These are phyloP conservation scores for Gaeumannomyces sp. DNA, from an alignment of 2,329 filamentous ascomycete genomes.

Conservation along the genomic window DNA sequence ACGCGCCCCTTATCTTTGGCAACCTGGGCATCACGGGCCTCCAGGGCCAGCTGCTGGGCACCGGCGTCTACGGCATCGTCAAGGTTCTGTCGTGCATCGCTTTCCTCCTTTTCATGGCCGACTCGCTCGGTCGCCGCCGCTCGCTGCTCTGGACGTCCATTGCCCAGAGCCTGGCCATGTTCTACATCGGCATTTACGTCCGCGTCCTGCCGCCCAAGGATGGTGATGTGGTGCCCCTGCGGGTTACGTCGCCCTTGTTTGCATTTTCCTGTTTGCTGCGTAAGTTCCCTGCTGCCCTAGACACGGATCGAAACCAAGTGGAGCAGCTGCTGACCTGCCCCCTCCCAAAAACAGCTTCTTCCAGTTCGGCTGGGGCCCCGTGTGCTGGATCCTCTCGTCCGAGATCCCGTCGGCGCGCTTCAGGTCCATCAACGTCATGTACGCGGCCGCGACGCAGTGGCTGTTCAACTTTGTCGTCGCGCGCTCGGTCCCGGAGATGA, in stretches of 20 bases:
- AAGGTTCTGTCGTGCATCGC: conserved; percentile 51
- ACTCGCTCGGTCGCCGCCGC: conserved; percentile 52
- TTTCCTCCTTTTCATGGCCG: conserved; percentile 55
- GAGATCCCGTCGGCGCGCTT: conserved; percentile 61
- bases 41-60: conserved; percentile 52
- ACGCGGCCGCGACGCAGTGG: conserved; percentile 62
- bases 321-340: not conserved
- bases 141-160: conserved; percentile 55
- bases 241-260: conserved; percentile 59
- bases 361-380: conserved; percentile 58
- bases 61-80: conserved; percentile 44
- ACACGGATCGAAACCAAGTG: no score
- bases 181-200: conserved; percentile 61
- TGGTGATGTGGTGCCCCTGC: conserved; percentile 35
- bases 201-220: conserved; percentile 47
- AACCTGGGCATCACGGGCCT: conserved; percentile 54
- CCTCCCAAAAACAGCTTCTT: conserved; percentile 30
- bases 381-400: conserved; percentile 48
- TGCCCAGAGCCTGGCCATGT: conserved; percentile 54
- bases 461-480: conserved; percentile 66
- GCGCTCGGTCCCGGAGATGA: conserved; percentile 56
- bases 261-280: conserved; percentile 57
- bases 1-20: conserved; percentile 57
- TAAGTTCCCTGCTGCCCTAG: not conserved
- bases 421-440: conserved; percentile 55